Base-by-base conservation (phyloP, 2,329 filamentous ascomycete species). In the Verticillium nubilum region DNA sequence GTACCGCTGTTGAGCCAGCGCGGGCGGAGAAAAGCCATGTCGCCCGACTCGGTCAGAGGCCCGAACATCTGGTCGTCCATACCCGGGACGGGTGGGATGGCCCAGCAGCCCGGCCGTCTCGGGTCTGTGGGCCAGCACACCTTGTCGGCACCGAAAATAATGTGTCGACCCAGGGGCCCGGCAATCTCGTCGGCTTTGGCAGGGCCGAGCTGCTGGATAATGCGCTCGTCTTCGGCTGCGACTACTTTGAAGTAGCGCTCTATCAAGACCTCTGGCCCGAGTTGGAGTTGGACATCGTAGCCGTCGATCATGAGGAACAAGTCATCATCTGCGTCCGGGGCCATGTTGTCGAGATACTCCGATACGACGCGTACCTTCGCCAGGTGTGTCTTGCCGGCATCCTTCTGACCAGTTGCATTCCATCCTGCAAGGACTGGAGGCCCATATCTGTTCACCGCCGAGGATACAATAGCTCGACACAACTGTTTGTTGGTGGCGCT, bases 301-400 rank as follows among this genome's bases (percentile, higher is more conserved):
- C 82, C 85, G 67, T 90, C 86, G 5, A 86, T 78, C 54, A 89
- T 76, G 60, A 89, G 72, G 7, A 88, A 79, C 28, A 91, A 71
- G 67, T 90, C 87, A 23, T 84, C 76, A 59, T 86, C 70, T 4
- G 72, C 66, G 9, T 62, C 65, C 2, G 58, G 31, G 9, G 60
- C 59, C 3, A 75, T 64, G 17, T 63, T 62, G 31, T 71, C 59
- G 15, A 76, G 65, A 57, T 76, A 75, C n/a, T 68, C 66, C 50
- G 70, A 60, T 15, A 76, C 69, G 52, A 69, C 66, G 54, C 73
- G 71, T 13, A 78, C 64, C 61, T 76, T 77, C 60, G 76, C 76
- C 27, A 78, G 67, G 57, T 77, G 76, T 4, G 72, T 72, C 12
- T 62, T 61, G 35, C 67, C 66, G 17, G 73, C 72, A 57, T 76